Evolutionary conservation across 176 grass and related monocot genomes (phyloP), one percentile per base, ranked within the genome.

Genomic region (Cocos nucifera): DNA sequence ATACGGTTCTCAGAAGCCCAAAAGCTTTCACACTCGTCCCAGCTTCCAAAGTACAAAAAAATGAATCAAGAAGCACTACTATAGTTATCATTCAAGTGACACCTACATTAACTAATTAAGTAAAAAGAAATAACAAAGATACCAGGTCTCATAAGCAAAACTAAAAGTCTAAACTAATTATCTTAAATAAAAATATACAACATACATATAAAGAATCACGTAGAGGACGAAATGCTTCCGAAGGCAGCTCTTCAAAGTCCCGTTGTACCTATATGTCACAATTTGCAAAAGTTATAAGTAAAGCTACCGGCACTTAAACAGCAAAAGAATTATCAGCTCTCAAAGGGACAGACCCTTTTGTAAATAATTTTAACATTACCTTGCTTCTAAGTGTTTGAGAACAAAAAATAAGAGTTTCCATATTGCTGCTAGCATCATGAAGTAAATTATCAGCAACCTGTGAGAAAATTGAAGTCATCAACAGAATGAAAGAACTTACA

Each of bases 371-470:
- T 39, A 39, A 55, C 51, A 51, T 77, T 88, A 86, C 93, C 93
- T 98, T 98, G 82, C 87, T 86, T 84, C 93, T 83, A 15, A 98
- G 88, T 48, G 93, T 98, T 71, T 98, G 93, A 58, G 93, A 98
- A 85, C 93, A 92, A 72, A 98, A 98, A 18, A 98, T 92, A 53
- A 89, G 81, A 66, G 93, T 98, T 77, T 98, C 93, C 44, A 98
- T 58, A 70, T 87, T 98, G 73, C 87, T 98, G 66, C 62, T 92
- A 71, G 86, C 73, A 58, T 98, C 84, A 19, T 98, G 93, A 81
- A 98, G 93, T 78, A 98, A 86, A 75, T 82, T 92, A 49, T 92
- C 93, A 50, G 93, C 82, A 66, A 98, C 93, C 93, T 98, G 73
- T 53, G 65, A 32, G 18, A 57, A 73, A 65, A 61, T 16, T 55